A percentile compares a stretch with the other conserved stretches of the same genome.
phyloP scores from a whole-genome alignment of 106 monocot genomes.

The Apostasia ramifera region DNA sequence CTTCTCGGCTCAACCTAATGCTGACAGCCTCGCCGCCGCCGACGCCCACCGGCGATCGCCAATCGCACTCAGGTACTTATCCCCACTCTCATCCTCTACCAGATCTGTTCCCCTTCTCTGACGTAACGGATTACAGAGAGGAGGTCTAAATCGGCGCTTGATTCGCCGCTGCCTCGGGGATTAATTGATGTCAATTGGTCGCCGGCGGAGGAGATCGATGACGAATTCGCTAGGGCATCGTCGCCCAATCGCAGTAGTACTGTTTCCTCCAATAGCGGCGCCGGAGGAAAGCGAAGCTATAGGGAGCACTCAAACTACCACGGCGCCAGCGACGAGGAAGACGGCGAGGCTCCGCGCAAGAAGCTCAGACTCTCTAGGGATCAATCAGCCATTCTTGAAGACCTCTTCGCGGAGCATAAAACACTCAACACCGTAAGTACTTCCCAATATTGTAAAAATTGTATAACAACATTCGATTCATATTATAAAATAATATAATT shows the following conservation, averaged over 20 bases:
- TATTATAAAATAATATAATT: too few species aligned
- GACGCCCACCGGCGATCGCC: neutral
- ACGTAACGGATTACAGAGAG: neutral
- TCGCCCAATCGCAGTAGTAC: conserved; percentile 11
- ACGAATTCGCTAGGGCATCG: neutral
- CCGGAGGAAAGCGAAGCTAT: conserved; percentile 10
- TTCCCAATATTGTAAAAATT: too few species aligned
- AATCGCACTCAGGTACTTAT: conserved; percentile 2
- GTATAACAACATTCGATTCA: too few species aligned
- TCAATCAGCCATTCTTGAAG: conserved; percentile 67
- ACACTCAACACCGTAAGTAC: conserved; percentile 70
- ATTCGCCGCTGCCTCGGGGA: too few species aligned
- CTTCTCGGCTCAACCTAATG: conserved; percentile 9
- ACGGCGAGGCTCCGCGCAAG: conserved; percentile 57
- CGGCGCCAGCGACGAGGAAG: conserved; percentile 34
- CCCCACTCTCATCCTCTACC: neutral
- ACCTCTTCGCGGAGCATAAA: conserved; percentile 76
- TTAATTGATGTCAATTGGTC: conserved; percentile 19
- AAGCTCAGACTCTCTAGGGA: conserved; percentile 74
- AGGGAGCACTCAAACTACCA: conserved; percentile 9
- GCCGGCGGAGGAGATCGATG: conserved; percentile 1
- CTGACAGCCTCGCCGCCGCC: neutral
- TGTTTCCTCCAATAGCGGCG: conserved; percentile 5
- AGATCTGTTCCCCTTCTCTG: neutral
- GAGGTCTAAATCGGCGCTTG: neutral